Evolutionary conservation across 2,329 filamentous ascomycete genomes (phyloP), one percentile per base, ranked within the genome.

Genomic region (Pseudogymnoascus sp.): DNA sequence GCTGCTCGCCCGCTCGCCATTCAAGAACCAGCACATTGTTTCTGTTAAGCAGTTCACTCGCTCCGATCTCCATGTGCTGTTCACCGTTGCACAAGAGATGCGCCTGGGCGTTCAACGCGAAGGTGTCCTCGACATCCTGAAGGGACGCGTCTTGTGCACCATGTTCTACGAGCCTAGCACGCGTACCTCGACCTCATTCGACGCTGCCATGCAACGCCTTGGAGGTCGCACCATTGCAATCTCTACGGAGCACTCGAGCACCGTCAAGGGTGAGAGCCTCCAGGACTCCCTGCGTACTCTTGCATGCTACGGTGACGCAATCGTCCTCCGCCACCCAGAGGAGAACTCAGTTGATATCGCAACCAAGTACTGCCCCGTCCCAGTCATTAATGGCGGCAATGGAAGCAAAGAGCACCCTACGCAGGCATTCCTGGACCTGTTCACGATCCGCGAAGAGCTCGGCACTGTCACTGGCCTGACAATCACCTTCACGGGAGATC

Each of bases 91-190:
- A 1, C 91, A 96, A 74, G 94, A 99, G 78, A 97, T 99, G 92
- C 89, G 93, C 31, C 84, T 96, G 15, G 92, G 92, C 60, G 94
- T 97, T 31, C 90, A 97, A 77, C 88, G 92, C 58, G 88, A 96
- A 70, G 94, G 94, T 63, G 89, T 94, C 31, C 81, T 99, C 59
- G 88, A 94, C 70, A 82, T 96, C 62, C 84, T 99, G 64, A 90
- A 89, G 69, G 92, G 92, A 29, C 86, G 89, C 50, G 84, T 99
- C 10, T 82, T 99, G 37, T 91, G 88, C 77, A 94, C 90, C 1
- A 85, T 99, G 78, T 99, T 99, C 83, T 99, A 92, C 75, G 94
- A 99, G 80, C 94, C 94, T 1, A 97, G 93, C 0, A 99, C 94
- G 2, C 85, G 94, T 61, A 99, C 94, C 4, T 97, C 93, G 10